Base-by-base conservation (phyloP, 1,284 basidiomycete genomes). In the Ustilago curta region DNA sequence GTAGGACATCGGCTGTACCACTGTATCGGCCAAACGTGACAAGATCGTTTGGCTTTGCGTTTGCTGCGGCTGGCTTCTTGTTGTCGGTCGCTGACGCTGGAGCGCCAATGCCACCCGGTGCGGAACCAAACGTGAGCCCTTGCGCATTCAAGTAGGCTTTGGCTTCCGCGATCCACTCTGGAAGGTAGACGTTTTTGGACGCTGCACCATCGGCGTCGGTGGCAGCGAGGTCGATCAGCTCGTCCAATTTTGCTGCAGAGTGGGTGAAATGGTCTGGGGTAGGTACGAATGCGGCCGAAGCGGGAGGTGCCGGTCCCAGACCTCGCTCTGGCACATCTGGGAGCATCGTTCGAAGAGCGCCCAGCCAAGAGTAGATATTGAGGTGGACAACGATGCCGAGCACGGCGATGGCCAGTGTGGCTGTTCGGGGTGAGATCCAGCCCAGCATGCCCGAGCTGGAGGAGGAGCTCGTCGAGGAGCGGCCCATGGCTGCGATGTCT, bases 381-480 rank as follows among this genome's bases (percentile, higher is more conserved):
- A 77, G 58, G 29, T 80, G 78, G 19, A 72, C 50, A 37, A 77
- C 18, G 50, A 80, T 71, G 50, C 77, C 78, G 12, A 77, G 51
- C 11, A 74, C n/a, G 2, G 78, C 78, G n/a, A 80, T 68, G 3
- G 74, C 59, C 8, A 80, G 40, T 14, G 78, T 80, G 1, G 75
- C 71, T 32, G 68, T 70, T 16, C 77, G 61, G 2, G 74, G 69
- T 19, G 78, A 77, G 37, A 76, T 47, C 37, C 67, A 66, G 44
- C 65, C 56, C 8, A 68, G 58, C 35, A 54, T 9, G 29, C 67
- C 67, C 16, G 67, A 60, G 61, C 61, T 11, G 0, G 61, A 53
- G 1, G 61, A 53, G 1, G 57, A 25, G 57, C 48, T 42, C 43
- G 49, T 39, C 4, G 60, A 37, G 2, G 49, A 44, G 37, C 60